Evolutionary conservation across 2,329 filamentous ascomycete species (phyloP), one percentile per base, ranked within the genome.

Genomic region (Microsporum ferrugineum): DNA sequence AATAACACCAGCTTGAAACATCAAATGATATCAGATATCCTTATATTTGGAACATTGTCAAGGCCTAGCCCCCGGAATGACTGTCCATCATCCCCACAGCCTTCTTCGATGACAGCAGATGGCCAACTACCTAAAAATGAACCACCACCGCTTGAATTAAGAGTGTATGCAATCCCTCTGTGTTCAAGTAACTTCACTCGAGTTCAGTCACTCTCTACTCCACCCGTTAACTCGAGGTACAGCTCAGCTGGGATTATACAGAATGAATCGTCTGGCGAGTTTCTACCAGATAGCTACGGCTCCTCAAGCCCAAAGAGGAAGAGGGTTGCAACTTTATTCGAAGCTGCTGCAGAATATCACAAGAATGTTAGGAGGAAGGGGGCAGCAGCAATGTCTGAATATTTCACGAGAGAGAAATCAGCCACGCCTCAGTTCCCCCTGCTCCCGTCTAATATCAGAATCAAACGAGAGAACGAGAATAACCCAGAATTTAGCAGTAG

Each of bases 281-380:
- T 76, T 51, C 68, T 76, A 12, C 72, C 71, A 2, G 72, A 75
- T 61, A 23, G 58, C 2, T 64, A 71, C 12, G 68, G 68, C 58
- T 74, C 73, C 1, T 73, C 73, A 3, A 76, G 73, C 51, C 74
- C 74, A 2, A 77, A 76, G 63, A 70, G 75, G 49, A 76, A 76
- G 65, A 70, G 74, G 39, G 72, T 76, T n/a, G 71, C 72, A 43
- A 75, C 70, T 1, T 67, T 77, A 1, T 77, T 77, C 51, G 74
- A 77, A 62, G 70, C 71, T 2, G 75, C 72, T 7, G 70, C 73
- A 2, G 72, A 75, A 57, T 73, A 76, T 66, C 74, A 77, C 62
- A 72, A 70, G 36, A 68, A 69, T 56, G 73, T 76, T 27, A 71
- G 73, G 39, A 72, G 74, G 64, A 72, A 70, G 56, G 74, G 74